Percentiles rank a stretch among this genome's conserved stretches.
phyloP scores from a whole-genome alignment of 2,329 filamentous ascomycete genomes.

The Phialocephala subalpina region DNA sequence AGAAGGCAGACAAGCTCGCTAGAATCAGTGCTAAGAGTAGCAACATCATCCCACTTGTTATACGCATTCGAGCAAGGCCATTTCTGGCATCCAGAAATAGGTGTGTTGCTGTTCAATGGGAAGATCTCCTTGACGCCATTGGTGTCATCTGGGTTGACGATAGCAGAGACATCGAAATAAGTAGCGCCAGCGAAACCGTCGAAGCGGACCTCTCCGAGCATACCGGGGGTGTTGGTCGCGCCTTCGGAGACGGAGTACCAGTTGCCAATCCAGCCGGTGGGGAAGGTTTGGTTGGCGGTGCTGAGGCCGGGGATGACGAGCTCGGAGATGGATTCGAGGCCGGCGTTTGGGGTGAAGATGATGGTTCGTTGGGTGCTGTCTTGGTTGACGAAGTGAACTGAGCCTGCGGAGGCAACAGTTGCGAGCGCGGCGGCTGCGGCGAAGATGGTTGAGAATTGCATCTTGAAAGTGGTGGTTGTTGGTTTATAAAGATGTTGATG shows the following conservation, averaged over 20 bases:
- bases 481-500: slow-evolving; percentile 11
- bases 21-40: slow-evolving; percentile 61
- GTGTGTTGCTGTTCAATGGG: slow-evolving; percentile 47
- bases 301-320: slow-evolving; percentile 36
- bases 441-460: slow-evolving; percentile 58
- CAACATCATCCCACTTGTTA: slow-evolving; percentile 60
- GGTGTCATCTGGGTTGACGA: slow-evolving; percentile 59
- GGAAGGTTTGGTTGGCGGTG: slow-evolving; percentile 48
- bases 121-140: slow-evolving; percentile 63
- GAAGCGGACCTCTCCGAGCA: slow-evolving; percentile 61
- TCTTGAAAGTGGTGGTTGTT: slow-evolving; percentile 47
- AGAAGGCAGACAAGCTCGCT: slow-evolving; percentile 55
- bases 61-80: slow-evolving; percentile 64
- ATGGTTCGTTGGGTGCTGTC: slow-evolving; percentile 53
- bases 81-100: slow-evolving; percentile 58
- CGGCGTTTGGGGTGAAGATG: slow-evolving; percentile 40
- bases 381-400: slow-evolving; percentile 65
- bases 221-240: slow-evolving; percentile 52
- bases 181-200: slow-evolving; percentile 56
- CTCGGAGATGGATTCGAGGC: slow-evolving; percentile 27
- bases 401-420: slow-evolving; percentile 54
- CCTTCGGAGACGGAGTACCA: slow-evolving; percentile 56
- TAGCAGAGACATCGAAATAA: slow-evolving; percentile 67
- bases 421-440: slow-evolving; percentile 53
- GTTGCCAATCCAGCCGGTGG: slow-evolving; percentile 52